These are phyloP conservation scores for Mrakia blollopis DNA, from an alignment of 768 basidiomycete genomes.

Conservation along the genomic window DNA sequence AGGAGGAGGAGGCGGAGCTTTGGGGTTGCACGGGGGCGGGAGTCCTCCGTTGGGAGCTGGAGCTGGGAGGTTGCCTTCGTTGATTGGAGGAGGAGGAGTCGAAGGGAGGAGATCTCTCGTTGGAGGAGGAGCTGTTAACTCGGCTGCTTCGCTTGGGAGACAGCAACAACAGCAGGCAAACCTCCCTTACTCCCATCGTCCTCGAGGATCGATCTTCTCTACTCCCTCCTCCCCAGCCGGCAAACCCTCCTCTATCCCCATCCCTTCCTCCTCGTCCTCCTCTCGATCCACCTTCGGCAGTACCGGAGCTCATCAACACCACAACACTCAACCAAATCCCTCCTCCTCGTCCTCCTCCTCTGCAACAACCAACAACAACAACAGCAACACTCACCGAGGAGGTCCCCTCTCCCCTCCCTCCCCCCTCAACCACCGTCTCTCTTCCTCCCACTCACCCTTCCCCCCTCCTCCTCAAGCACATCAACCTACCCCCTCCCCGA, in stretches of 20 bases:
- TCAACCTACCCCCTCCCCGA: background rate
- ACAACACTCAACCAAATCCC: background rate
- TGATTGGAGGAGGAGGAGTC: background rate
- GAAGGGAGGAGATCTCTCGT: background rate
- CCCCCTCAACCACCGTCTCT: background rate
- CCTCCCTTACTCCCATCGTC: constrained; percentile 1
- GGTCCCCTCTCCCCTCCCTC: background rate
- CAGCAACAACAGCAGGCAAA: background rate
- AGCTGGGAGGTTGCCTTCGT: background rate
- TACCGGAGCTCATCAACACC: background rate
- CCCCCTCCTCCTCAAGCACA: background rate
- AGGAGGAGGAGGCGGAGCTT: background rate
- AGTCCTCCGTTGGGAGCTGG: background rate
- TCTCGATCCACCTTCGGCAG: background rate
- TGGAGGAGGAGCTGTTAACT: too few species aligned
- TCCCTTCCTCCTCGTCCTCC: constrained; percentile 1
- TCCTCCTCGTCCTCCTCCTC: background rate
- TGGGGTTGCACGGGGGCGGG: background rate
- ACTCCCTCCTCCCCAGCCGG: background rate
- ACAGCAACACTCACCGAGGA: background rate
- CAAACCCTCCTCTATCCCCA: constrained; percentile 7
- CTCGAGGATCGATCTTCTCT: background rate
- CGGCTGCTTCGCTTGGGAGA: background rate
- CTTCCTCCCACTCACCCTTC: background rate
- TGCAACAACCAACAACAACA: background rate